Conservation (phyloP, 306 rosid species). For the Urtica urens region DNA sequence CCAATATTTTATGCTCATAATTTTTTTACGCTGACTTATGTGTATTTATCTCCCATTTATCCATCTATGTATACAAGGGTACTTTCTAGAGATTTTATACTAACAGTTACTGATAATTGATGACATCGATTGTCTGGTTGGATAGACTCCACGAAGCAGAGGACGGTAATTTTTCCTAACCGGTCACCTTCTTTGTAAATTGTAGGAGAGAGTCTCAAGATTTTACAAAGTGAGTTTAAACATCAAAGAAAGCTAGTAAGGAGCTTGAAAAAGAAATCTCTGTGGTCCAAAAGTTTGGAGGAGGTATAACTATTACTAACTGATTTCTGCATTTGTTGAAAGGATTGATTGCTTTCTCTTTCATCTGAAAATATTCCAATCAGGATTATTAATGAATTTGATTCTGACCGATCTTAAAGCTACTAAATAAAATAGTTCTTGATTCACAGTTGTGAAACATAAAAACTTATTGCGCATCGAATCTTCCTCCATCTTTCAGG, state of each 20-base stretch:
- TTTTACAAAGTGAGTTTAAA: constrained; percentile 67
- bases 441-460: not conserved
- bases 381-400: not conserved
- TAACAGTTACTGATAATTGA: constrained; percentile 9
- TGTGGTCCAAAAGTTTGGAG: constrained; percentile 73
- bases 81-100: constrained; percentile 4
- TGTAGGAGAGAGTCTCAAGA: constrained; percentile 69
- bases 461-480: constrained; percentile 9
- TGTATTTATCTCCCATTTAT: not conserved
- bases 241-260: constrained; percentile 75
- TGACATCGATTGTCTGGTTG: constrained; percentile 6
- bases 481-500: constrained; percentile 42
- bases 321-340: constrained; percentile 6
- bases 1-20: no score
- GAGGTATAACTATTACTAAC: constrained; percentile 57
- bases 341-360: not conserved
- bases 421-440: not conserved
- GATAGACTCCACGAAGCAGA: constrained; percentile 4
- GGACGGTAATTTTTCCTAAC: constrained; percentile 21
- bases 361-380: constrained; percentile 5
- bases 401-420: constrained; percentile 1
- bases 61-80: constrained; percentile 1
- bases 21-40: not conserved
- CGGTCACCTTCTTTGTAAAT: constrained; percentile 18
- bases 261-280: constrained; percentile 81